Conservation (phyloP, 2,329 filamentous ascomycete genomes). For the Truncatella angustata region DNA sequence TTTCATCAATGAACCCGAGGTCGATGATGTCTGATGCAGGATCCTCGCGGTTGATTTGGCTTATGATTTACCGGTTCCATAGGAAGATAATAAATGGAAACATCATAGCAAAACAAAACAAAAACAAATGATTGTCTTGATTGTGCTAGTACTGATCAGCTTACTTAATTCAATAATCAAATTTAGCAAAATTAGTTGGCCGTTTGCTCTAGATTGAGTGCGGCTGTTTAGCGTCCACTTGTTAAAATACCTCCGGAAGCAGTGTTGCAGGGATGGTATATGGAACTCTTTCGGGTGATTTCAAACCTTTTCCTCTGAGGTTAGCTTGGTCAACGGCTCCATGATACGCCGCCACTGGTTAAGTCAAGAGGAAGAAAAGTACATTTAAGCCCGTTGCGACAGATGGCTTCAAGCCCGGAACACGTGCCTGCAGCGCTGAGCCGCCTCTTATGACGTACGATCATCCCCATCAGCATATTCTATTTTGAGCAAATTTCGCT, state of each 20-base stretch:
- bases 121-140: too few relatives aligned
- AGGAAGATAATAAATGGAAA: constrained; percentile 1
- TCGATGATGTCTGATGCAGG: constrained; percentile 1
- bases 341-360: too few relatives aligned
- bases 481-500: neutral
- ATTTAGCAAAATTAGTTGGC: neutral
- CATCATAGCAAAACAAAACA: neutral
- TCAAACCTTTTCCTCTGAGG: too few relatives aligned
- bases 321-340: too few relatives aligned
- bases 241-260: too few relatives aligned
- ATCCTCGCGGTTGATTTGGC: constrained; percentile 1
- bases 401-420: neutral
- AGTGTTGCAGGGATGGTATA: too few relatives aligned
- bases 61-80: constrained; percentile 2
- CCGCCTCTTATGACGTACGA: constrained; percentile 17
- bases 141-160: too few relatives aligned
- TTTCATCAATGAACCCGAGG: neutral
- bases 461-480: neutral
- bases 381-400: too few relatives aligned
- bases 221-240: neutral
- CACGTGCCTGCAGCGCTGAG: neutral
- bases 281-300: too few relatives aligned
- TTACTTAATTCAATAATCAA: too few relatives aligned
- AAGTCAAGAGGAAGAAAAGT: too few relatives aligned
- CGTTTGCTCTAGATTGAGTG: neutral